Percentiles rank a stretch among this genome's conserved stretches.
Conservation (phyloP, 2,329 filamentous ascomycete species). For the Sporothrix euskadiensis region DNA sequence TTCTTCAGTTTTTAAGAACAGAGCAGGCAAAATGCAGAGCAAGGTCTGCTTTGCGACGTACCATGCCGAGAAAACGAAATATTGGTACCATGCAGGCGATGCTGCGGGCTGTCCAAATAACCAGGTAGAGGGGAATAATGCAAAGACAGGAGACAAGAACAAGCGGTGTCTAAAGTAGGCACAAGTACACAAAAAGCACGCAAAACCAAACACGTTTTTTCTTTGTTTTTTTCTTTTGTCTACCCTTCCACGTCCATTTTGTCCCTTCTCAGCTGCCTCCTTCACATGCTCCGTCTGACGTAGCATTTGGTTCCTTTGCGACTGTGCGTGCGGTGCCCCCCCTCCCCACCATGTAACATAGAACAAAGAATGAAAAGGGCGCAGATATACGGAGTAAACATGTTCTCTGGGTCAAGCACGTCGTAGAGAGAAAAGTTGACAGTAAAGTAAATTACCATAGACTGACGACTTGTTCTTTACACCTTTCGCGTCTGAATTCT, state of each 20-base stretch:
- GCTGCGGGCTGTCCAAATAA: slow-evolving; percentile 7
- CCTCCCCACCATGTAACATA: neutral
- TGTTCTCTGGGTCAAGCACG: neutral
- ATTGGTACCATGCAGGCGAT: neutral
- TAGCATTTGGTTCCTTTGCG: neutral
- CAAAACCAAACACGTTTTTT: neutral
- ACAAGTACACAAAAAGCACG: neutral
- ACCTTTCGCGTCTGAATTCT: neutral
- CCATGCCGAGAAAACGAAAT: neutral
- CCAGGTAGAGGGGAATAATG: neutral
- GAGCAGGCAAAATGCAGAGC: neutral
- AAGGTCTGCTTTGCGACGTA: neutral
- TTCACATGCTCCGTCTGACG: slow-evolving; percentile 11
- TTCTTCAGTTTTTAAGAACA: neutral
- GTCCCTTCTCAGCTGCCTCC: neutral
- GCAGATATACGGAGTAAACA: neutral
- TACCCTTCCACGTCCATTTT: neutral
- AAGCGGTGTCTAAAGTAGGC: neutral
- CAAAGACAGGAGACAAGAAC: neutral
- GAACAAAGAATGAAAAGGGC: neutral
- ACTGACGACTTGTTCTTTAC: neutral
- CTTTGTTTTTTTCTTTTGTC: neutral
- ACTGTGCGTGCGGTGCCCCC: neutral
- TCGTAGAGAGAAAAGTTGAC: neutral
- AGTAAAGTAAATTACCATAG: neutral